Conservation (phyloP, 306 rosid species). For the Astragalus membranaceus region DNA sequence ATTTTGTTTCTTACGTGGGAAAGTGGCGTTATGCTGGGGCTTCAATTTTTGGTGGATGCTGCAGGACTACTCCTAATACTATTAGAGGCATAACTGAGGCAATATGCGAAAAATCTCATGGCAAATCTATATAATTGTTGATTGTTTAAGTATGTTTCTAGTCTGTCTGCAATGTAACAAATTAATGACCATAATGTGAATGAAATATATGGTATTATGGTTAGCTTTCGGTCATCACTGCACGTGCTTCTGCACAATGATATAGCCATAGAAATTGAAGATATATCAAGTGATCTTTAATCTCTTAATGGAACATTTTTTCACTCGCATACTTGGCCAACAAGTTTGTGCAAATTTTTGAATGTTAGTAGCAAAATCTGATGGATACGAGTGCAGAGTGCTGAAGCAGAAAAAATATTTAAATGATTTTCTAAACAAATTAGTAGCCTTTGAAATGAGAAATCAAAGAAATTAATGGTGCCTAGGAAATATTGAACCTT, state of each 20-base stretch:
- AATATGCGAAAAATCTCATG: constrained; percentile 27
- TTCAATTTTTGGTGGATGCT: constrained; percentile 83
- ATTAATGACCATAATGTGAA: neutral
- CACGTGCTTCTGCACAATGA: neutral
- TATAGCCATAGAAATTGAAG: neutral
- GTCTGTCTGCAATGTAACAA: neutral
- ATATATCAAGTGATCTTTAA: neutral
- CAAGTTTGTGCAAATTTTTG: neutral
- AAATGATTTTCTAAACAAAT: neutral
- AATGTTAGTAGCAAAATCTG: neutral
- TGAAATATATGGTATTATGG: neutral
- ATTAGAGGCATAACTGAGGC: constrained; percentile 60
- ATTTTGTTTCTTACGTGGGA: constrained; percentile 58
- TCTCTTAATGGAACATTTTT: neutral
- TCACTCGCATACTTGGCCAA: neutral
- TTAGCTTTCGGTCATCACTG: neutral
- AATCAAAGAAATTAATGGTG: too few species aligned
- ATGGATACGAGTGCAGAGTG: neutral
- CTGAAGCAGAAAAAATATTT: neutral
- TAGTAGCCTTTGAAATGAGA: too few species aligned
- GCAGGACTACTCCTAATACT: constrained; percentile 84
- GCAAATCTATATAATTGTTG: neutral
- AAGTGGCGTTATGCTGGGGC: constrained; percentile 89
- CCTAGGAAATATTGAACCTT: too few species aligned
- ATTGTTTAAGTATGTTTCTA: neutral